Percentiles rank a stretch among this genome's conserved stretches.
These are phyloP conservation scores for Hypholoma sublateritium DNA, from an alignment of 768 basidiomycete genomes.

Conservation along the genomic window DNA sequence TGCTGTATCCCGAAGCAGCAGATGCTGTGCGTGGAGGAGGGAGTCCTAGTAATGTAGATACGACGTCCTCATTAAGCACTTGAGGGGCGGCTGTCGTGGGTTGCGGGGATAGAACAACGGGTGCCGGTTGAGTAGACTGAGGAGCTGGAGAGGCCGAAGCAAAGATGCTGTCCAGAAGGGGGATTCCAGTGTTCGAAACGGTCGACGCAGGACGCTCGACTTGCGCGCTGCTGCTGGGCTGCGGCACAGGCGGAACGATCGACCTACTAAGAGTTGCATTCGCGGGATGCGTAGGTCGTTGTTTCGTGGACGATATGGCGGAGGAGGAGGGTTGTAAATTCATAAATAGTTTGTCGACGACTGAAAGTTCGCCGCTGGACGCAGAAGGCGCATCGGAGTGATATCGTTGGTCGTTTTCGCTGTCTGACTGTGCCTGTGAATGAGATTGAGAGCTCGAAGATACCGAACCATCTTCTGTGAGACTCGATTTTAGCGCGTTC, in stretches of 20 bases:
- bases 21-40: constrained; percentile 41
- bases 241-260: constrained; percentile 31
- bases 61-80: constrained; percentile 70
- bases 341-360: constrained; percentile 48
- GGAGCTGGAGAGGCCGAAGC: constrained; percentile 52
- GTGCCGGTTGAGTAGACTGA: not conserved
- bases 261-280: constrained; percentile 47
- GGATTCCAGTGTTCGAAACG: constrained; percentile 45
- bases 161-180: constrained; percentile 69
- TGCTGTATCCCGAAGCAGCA: constrained; percentile 31
- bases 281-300: constrained; percentile 27
- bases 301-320: constrained; percentile 17
- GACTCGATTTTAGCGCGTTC: not conserved
- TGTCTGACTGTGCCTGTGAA: constrained; percentile 23
- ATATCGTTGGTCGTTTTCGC: constrained; percentile 25
- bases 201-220: constrained; percentile 28
- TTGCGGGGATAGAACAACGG: constrained; percentile 18
- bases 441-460: constrained; percentile 21
- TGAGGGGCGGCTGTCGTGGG: constrained; percentile 54
- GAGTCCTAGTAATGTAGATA: constrained; percentile 62
- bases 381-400: constrained; percentile 23
- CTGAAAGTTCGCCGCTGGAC: constrained; percentile 32
- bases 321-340: constrained; percentile 32
- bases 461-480: not conserved
- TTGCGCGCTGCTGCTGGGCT: constrained; percentile 11